Base-by-base conservation (phyloP, 345 rosid species). In the Diplotaxis tenuifolia region DNA sequence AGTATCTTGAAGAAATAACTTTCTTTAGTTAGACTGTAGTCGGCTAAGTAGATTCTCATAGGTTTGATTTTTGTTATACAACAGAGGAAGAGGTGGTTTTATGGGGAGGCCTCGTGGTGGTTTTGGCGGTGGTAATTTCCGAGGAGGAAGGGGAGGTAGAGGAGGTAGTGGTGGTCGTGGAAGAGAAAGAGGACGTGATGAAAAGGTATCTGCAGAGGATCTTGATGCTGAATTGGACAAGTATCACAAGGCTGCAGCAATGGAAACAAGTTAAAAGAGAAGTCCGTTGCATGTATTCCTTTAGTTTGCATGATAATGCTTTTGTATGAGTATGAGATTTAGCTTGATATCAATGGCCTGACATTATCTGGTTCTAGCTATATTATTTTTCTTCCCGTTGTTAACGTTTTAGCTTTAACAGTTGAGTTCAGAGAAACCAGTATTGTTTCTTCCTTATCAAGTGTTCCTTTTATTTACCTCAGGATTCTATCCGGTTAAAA, bases 191-290 rank as follows among this genome's bases (percentile, higher is more conserved):
- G 82, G 76, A 25, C 68, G 55, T 18, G 84, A 71, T 53, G 80
- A 75, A 22, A 77, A 79, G 49, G 66, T 80, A 9, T 79, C 96
- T 23, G 82, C 83, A 5, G 88, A 84, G 38, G 84, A 81, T 71
- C 94, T 88, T 56, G 87, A 87, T 80, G 85, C 87, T 52, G 86
- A 83, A 47, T 49, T 86, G 84, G 89, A 87, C 65, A 86, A 79
- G 65, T 88, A 88, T 71, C 89, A 78, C 70, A 61, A 72, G 22
- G 81, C 77, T n/a, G 80, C 75, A 75, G 86, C 87, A 54, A 84
- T 80, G 85, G 71, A 82, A 40, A 76, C 78, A 42, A 80, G 78
- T 52, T 79, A 68, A 25, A 25, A 73, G 42, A 74, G 47, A 40
- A 47, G 38, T 38, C 29, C 36, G 28, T 52, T 40, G 62, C 64